Percentiles rank a stretch among this genome's conserved stretches.
Evolutionary conservation across 495 filamentous ascomycete genomes (phyloP).

Genomic region (Hypoxylon intermedium): DNA sequence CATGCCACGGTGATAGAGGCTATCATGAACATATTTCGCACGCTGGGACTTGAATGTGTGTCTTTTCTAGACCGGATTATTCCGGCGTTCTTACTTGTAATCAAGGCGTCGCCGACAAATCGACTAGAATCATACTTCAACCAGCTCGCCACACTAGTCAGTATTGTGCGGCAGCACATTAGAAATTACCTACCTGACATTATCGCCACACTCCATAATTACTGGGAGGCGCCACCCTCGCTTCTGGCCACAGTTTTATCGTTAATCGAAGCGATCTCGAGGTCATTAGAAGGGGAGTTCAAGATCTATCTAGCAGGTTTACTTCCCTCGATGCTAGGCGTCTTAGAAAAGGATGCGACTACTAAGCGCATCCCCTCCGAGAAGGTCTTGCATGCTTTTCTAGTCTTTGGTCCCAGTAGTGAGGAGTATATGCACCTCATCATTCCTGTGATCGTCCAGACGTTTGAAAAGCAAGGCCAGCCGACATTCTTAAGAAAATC

Average conservation of each 20-base stretch:
- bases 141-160: conserved; percentile 88
- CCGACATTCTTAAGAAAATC: conserved; percentile 78
- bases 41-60: conserved; percentile 92
- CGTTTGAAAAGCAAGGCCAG: conserved; percentile 85
- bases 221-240: conserved; percentile 77
- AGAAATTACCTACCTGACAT: conserved; percentile 85
- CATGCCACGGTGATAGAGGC: conserved; percentile 97
- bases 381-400: conserved; percentile 89
- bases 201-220: conserved; percentile 80
- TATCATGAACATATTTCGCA: conserved; percentile 98
- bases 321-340: conserved; percentile 89
- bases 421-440: conserved; percentile 99
- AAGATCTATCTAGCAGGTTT: conserved; percentile 88
- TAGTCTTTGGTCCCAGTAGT: conserved; percentile 93
- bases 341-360: conserved; percentile 85
- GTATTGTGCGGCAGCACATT: conserved; percentile 95
- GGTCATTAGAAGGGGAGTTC: conserved; percentile 94
- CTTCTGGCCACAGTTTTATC: conserved; percentile 90
- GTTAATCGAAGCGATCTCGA: conserved; percentile 90
- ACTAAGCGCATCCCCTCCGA: conserved; percentile 78
- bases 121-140: conserved; percentile 95
- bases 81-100: conserved; percentile 88
- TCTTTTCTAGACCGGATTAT: conserved; percentile 91
- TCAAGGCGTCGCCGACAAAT: conserved; percentile 72
- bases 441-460: conserved; percentile 89